phyloP scores from a whole-genome alignment of 2,329 filamentous ascomycete genomes.

The Magnaporthiopsis poae region DNA sequence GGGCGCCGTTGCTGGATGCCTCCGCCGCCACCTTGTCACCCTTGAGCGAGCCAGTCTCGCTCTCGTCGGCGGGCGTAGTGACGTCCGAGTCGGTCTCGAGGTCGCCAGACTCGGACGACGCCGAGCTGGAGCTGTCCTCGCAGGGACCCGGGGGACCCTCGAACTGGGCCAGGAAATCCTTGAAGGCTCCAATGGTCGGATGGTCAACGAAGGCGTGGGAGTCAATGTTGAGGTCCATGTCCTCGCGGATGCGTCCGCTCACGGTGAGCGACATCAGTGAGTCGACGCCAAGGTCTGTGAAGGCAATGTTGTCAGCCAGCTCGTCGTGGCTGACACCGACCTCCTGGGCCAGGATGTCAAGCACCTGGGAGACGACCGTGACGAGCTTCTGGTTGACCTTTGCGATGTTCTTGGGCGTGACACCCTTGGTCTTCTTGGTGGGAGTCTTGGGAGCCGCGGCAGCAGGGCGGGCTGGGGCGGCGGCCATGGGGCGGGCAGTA shows the following conservation, averaged over 20 bases:
- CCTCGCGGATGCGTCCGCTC: constrained; percentile 45
- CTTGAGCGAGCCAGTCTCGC: constrained; percentile 39
- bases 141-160: constrained; percentile 19
- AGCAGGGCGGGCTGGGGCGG: constrained; percentile 25
- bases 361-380: constrained; percentile 33
- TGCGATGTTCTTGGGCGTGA: constrained; percentile 36
- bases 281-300: constrained; percentile 49
- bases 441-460: constrained; percentile 20
- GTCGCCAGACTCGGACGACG: constrained; percentile 35
- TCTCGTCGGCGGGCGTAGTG: constrained; percentile 45
- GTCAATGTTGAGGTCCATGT: constrained; percentile 45
- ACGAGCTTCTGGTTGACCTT: constrained; percentile 40
- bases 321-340: constrained; percentile 45
- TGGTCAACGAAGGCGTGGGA: constrained; percentile 45
- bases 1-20: constrained; percentile 28
- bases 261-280: constrained; percentile 53
- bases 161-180: constrained; percentile 31
- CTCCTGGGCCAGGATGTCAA: constrained; percentile 47
- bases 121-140: constrained; percentile 26
- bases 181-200: constrained; percentile 44
- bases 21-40: constrained; percentile 25
- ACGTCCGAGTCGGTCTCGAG: constrained; percentile 38
- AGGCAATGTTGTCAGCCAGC: constrained; percentile 45
- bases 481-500: constrained; percentile 23
- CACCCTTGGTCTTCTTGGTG: constrained; percentile 30